phyloP scores from a whole-genome alignment of 2,329 filamentous ascomycete genomes.

The Verticillium longisporum region DNA sequence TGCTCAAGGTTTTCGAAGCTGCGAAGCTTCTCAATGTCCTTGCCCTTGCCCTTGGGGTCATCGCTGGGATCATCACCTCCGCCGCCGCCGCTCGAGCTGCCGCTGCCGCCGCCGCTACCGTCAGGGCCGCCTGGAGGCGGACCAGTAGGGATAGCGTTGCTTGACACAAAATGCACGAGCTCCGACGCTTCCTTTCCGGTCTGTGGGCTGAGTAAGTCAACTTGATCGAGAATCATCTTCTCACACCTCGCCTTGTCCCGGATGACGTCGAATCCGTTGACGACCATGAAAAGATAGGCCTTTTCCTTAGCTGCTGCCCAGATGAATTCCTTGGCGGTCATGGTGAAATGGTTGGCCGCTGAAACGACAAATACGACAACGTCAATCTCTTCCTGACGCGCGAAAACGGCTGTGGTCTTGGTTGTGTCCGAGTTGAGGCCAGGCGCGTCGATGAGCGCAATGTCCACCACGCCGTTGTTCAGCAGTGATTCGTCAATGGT shows the following conservation, averaged over 20 bases:
- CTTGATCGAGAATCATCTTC: constrained; percentile 88
- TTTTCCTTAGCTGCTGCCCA: constrained; percentile 93
- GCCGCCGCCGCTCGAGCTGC: constrained; percentile 46
- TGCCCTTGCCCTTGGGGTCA: constrained; percentile 70
- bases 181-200: constrained; percentile 91
- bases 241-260: constrained; percentile 85
- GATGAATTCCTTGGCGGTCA: constrained; percentile 97
- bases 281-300: constrained; percentile 97
- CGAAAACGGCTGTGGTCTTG: constrained; percentile 95
- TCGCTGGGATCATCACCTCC: constrained; percentile 50
- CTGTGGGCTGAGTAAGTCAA: constrained; percentile 77
- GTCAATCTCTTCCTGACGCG: constrained; percentile 95
- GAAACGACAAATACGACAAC: constrained; percentile 98
- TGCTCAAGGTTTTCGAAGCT: constrained; percentile 89
- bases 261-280: constrained; percentile 90
- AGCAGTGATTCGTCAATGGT: constrained; percentile 87
- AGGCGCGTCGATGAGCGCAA: constrained; percentile 92
- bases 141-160: constrained; percentile 79
- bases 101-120: constrained; percentile 47
- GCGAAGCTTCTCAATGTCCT: constrained; percentile 78
- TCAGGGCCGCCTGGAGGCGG: constrained; percentile 39
- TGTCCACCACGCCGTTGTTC: constrained; percentile 97
- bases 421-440: constrained; percentile 93
- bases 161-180: constrained; percentile 95
- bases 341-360: constrained; percentile 94